Percentiles rank a stretch among this genome's conserved stretches.
These are phyloP conservation scores for Suillus lakei DNA, from an alignment of 768 basidiomycete species.

Conservation along the genomic window DNA sequence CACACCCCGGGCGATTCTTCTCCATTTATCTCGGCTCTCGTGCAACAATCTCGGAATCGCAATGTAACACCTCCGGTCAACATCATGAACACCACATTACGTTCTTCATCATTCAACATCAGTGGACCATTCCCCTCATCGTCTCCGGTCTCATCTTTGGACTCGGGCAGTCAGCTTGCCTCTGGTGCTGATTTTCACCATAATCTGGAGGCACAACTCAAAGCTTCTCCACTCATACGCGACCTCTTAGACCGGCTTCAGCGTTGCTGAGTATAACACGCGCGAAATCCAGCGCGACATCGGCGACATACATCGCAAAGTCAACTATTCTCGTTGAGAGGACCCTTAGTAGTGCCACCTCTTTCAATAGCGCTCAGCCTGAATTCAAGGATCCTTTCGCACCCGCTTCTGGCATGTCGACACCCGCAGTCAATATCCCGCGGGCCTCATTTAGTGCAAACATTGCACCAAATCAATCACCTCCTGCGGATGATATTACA, in stretches of 20 bases:
- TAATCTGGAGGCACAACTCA: conserved; percentile 75
- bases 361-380: conserved; percentile 47
- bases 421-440: conserved; percentile 45
- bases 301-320: conserved; percentile 75
- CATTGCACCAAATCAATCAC: conserved; percentile 74
- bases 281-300: conserved; percentile 79
- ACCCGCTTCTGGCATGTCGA: conserved; percentile 37
- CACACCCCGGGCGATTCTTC: conserved; percentile 31
- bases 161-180: conserved; percentile 70
- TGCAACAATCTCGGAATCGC: conserved; percentile 43
- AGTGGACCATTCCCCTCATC: conserved; percentile 58
- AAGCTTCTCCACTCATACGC: conserved; percentile 73
- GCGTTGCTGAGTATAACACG: conserved; percentile 69
- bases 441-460: conserved; percentile 69
- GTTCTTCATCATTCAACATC: conserved; percentile 48
- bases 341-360: conserved; percentile 41
- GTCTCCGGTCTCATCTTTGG: conserved; percentile 80
- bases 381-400: conserved; percentile 88
- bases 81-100: conserved; percentile 35
- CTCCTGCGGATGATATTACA: conserved; percentile 70
- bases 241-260: conserved; percentile 77
- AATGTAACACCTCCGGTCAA: conserved; percentile 53
- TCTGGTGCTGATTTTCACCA: conserved; percentile 49
- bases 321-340: conserved; percentile 78
- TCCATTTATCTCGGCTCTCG: conserved; percentile 45